These are phyloP conservation scores for Corylus americana DNA, from an alignment of 306 rosid species.

Conservation along the genomic window DNA sequence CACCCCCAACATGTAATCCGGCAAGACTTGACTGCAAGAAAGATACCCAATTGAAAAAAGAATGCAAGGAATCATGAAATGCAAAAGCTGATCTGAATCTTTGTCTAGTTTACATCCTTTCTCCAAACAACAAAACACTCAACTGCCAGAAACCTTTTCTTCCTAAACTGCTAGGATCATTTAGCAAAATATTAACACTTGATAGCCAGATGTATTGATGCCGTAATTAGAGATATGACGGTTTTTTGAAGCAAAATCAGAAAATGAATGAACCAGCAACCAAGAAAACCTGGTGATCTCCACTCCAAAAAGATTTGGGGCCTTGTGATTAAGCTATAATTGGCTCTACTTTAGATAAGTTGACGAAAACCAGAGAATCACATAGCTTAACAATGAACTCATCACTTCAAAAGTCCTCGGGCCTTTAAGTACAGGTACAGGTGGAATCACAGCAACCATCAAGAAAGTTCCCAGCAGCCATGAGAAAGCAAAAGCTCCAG, in stretches of 20 bases:
- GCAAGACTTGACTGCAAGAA: not conserved
- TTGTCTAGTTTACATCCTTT: conserved; percentile 14
- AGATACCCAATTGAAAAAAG: not conserved
- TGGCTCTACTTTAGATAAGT: conserved; percentile 66
- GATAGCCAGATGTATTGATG: conserved; percentile 4
- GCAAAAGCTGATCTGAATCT: not conserved
- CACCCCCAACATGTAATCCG: not conserved
- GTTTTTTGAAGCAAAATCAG: conserved; percentile 20
- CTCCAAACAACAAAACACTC: not conserved
- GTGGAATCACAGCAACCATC: conserved; percentile 96
- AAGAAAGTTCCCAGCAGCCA: conserved; percentile 98
- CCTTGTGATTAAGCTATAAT: conserved; percentile 7
- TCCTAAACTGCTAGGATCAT: conserved; percentile 24
- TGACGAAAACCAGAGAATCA: conserved; percentile 83
- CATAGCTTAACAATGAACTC: conserved; percentile 71
- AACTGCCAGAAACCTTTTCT: conserved; percentile 9
- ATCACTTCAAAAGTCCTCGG: conserved; percentile 85
- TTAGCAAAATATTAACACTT: conserved; percentile 1
- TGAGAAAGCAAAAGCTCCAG: conserved; percentile 71
- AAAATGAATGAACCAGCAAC: not conserved
- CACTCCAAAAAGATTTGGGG: conserved; percentile 48
- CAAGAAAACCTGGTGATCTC: conserved; percentile 11
- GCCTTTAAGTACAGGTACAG: conserved; percentile 73
- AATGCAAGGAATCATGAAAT: not conserved
- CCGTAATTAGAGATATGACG: not conserved